Evolutionary conservation across 441 rosid genomes (phyloP), one percentile per base, ranked within the genome.

Genomic region (Erodium moschatum): DNA sequence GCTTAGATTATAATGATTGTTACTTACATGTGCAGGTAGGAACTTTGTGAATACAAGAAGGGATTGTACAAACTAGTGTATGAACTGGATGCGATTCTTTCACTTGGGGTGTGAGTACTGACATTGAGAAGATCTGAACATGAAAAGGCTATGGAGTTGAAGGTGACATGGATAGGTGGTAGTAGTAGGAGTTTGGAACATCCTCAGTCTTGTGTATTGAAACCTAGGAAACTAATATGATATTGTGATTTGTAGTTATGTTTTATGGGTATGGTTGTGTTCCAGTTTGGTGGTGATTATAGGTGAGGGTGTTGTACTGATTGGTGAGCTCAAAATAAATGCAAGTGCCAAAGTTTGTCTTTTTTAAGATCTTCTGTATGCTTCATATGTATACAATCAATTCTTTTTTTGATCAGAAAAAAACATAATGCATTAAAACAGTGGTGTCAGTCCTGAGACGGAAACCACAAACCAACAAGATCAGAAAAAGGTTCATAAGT

Each of bases 1-100:
- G 9, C 8, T 35, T 35, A 35, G 40, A 35, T 35, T 35, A 35
- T 7, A 50, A 50, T 21, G 29, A 58, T 50, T 31, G 10, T 58
- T 50, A 21, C 31, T 10, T 60, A 12, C n/a, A 24, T 3, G 64
- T 74, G 74, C 79, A 76, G 81, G 82, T 54, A 71, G 35, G 66
- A 68, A 74, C 70, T 69, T 81, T 85, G 90, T 84, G 84, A 84
- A 86, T 86, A 82, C 48, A 73, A 69, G 75, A 80, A 46, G 72
- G 75, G 70, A 71, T 67, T 80, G 81, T 79, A 80, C 46, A 40
- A 40, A 40, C 46, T 40, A 40, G 46, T 50, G 56, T 50, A 15
- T n/a, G 56, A 50, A 29, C 31, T 29, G 2, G 3, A 13, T 50
- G 56, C n/a, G 56, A 50, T 40, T 40, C 46, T 10, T 40, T 40